These are phyloP conservation scores for Kwoniella shivajii DNA, from an alignment of 1,284 basidiomycete genomes.

Conservation along the genomic window DNA sequence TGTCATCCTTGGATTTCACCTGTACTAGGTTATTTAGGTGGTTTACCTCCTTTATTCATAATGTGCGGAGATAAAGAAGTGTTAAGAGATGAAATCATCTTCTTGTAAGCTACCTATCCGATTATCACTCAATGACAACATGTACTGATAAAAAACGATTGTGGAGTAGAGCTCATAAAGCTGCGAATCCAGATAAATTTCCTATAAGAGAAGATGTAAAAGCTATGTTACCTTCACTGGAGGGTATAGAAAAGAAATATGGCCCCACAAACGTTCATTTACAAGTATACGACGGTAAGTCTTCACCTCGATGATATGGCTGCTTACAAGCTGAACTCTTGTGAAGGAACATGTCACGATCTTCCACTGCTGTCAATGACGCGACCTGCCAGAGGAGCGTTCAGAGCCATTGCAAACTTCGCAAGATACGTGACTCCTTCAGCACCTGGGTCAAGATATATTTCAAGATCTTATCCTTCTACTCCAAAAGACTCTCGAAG, in stretches of 20 bases:
- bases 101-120: conserved; percentile 62
- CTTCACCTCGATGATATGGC: no score
- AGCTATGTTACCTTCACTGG: conserved; percentile 66
- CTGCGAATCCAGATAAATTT: conserved; percentile 77
- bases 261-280: conserved; percentile 85
- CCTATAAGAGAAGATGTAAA: conserved; percentile 66
- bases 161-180: conserved; percentile 77
- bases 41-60: conserved; percentile 82
- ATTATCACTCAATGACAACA: no score
- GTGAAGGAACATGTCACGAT: conserved; percentile 57
- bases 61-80: conserved; percentile 91
- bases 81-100: conserved; percentile 88
- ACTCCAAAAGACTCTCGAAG: conserved; percentile 6
- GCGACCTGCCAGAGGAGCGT: conserved; percentile 59
- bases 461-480: conserved; percentile 8
- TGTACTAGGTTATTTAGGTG: conserved; percentile 80
- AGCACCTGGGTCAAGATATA: conserved; percentile 31
- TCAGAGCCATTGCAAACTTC: conserved; percentile 53
- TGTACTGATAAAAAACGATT: background rate
- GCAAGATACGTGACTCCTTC: conserved; percentile 53
- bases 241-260: conserved; percentile 65
- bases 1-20: conserved; percentile 86
- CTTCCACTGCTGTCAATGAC: conserved; percentile 82
- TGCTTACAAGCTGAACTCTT: background rate
- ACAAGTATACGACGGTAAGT: conserved; percentile 63